Conservation (phyloP, 78 protist genomes). For the Dictyostelium intermedium region DNA sequence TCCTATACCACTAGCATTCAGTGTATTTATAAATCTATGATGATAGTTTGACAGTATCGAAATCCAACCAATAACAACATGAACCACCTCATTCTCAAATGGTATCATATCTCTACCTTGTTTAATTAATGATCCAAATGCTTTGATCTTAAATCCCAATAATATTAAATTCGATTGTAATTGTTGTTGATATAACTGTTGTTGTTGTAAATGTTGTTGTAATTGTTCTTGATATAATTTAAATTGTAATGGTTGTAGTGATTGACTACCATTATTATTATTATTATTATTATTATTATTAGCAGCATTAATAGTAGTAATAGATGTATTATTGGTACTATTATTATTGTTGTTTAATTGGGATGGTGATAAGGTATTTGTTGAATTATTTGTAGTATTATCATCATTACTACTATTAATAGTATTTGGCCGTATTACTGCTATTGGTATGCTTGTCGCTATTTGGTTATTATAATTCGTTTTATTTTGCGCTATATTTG, state of each 20-base stretch:
- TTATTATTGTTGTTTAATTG: not conserved
- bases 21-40: not conserved
- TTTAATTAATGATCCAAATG: constrained; percentile 22
- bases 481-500: constrained; percentile 1
- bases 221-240: constrained; percentile 8
- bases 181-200: constrained; percentile 3
- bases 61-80: constrained; percentile 18
- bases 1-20: not conserved
- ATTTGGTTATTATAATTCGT: not conserved
- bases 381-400: not conserved
- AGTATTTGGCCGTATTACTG: not conserved
- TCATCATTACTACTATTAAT: not conserved
- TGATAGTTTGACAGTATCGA: not conserved
- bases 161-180: constrained; percentile 10
- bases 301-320: too few species aligned
- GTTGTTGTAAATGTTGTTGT: constrained; percentile 9
- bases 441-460: not conserved
- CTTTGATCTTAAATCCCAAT: constrained; percentile 14
- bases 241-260: not conserved
- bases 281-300: too few species aligned
- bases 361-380: not conserved
- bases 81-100: constrained; percentile 37
- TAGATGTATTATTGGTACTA: too few species aligned
- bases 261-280: not conserved
- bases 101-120: constrained; percentile 56